A percentile compares a stretch with the other conserved stretches of the same genome.
phyloP scores from a whole-genome alignment of 345 rosid genomes.

The Eucalyptus marginata region DNA sequence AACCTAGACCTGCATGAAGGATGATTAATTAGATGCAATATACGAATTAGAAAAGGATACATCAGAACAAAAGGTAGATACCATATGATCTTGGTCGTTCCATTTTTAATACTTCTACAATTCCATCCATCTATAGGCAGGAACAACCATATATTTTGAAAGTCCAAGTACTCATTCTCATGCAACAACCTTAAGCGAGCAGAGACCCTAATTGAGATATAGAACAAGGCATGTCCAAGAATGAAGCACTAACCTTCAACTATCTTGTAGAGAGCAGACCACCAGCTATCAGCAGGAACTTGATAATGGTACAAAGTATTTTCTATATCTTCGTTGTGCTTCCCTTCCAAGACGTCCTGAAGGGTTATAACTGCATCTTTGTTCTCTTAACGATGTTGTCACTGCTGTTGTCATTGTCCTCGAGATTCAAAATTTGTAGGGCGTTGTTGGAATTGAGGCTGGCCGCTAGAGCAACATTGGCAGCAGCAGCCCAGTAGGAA shows the following conservation, averaged over 20 bases:
- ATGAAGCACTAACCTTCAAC: constrained; percentile 50
- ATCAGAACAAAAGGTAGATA: neutral
- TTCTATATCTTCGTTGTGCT: constrained; percentile 54
- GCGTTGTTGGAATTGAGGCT: constrained; percentile 65
- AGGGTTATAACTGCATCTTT: constrained; percentile 65
- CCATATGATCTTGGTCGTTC: neutral
- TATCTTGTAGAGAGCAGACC: constrained; percentile 80
- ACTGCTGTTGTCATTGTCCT: constrained; percentile 40
- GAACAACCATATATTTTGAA: neutral
- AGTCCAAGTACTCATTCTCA: neutral
- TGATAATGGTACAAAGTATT: constrained; percentile 30
- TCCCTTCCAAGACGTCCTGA: constrained; percentile 71
- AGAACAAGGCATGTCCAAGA: neutral
- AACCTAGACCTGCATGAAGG: constrained; percentile 46
- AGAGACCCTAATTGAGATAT: neutral
- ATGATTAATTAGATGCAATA: neutral
- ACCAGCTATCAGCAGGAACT: constrained; percentile 70
- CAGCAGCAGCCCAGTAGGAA: constrained; percentile 83
- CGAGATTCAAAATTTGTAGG: constrained; percentile 41
- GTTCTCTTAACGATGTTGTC: constrained; percentile 56
- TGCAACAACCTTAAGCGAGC: neutral
- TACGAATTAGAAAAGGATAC: neutral
- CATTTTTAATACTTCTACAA: neutral
- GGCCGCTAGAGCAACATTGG: constrained; percentile 57
- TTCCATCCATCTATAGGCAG: neutral